Percentiles rank a stretch among this genome's conserved stretches.
These are phyloP conservation scores for Tylopilus subfusipes DNA, from an alignment of 768 basidiomycete genomes.

Conservation along the genomic window DNA sequence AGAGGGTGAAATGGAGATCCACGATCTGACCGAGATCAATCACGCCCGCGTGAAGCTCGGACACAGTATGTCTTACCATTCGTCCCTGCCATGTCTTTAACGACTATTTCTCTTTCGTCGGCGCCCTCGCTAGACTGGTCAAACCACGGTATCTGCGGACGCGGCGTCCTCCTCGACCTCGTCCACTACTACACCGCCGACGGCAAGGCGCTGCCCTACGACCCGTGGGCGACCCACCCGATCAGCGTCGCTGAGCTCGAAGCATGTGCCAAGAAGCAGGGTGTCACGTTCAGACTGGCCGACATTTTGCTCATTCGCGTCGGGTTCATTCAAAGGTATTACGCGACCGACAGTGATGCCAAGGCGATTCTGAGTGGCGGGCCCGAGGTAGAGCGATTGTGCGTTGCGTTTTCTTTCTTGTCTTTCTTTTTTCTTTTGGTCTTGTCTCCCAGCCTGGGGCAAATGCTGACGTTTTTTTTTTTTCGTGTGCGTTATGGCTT, in stretches of 20 bases:
- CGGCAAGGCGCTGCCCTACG: constrained; percentile 47
- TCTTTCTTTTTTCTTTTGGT: background rate
- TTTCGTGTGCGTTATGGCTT: background rate
- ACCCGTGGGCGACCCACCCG: constrained; percentile 57
- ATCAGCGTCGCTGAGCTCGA: constrained; percentile 54
- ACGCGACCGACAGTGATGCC: constrained; percentile 39
- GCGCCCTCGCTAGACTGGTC: constrained; percentile 53
- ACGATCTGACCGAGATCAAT: constrained; percentile 49
- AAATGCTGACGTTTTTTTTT: background rate
- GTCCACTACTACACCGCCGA: constrained; percentile 48
- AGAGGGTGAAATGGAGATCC: constrained; percentile 43
- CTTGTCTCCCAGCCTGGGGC: background rate
- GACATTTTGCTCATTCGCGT: constrained; percentile 60
- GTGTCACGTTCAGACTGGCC: constrained; percentile 53
- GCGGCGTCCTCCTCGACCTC: constrained; percentile 64
- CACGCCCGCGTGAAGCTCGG: constrained; percentile 49
- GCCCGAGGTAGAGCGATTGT: constrained; percentile 48
- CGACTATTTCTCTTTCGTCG: background rate
- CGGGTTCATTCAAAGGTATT: constrained; percentile 61
- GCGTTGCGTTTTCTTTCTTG: constrained; percentile 18
- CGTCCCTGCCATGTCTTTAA: background rate
- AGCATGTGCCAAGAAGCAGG: constrained; percentile 55
- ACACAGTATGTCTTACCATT: constrained; percentile 50
- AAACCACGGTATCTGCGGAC: constrained; percentile 64
- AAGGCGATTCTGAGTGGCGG: constrained; percentile 40